These are phyloP conservation scores for Metarhizium robertsii DNA, from an alignment of 2,329 filamentous ascomycete species.

Conservation along the genomic window DNA sequence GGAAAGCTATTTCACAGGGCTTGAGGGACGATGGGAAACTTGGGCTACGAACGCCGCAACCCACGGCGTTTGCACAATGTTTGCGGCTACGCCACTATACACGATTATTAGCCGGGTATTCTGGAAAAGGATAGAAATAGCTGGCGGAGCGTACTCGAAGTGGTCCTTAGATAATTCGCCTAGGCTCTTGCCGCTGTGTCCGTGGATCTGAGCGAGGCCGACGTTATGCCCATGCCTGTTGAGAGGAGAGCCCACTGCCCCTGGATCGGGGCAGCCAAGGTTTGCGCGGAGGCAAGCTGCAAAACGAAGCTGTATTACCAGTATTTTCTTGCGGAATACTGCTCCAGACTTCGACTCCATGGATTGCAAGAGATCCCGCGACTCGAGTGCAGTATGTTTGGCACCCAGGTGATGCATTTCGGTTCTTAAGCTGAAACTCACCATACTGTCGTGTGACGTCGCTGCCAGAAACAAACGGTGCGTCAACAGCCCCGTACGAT, in stretches of 20 bases:
- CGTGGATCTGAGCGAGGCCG: background rate
- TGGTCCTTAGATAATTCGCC: conserved; percentile 17
- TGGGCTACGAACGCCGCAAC: too few species aligned
- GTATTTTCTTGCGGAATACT: background rate
- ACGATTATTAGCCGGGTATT: background rate
- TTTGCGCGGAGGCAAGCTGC: background rate
- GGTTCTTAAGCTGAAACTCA: background rate
- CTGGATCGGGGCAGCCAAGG: background rate
- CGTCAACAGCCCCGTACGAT: too few species aligned
- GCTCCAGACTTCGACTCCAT: background rate
- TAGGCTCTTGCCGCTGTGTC: conserved; percentile 4
- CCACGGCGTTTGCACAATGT: too few species aligned
- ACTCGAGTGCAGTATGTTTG: too few species aligned
- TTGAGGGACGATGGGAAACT: too few species aligned
- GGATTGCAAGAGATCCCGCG: too few species aligned
- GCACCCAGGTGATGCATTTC: background rate
- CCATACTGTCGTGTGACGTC: background rate
- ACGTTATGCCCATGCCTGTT: background rate
- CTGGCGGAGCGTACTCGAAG: conserved; percentile 13
- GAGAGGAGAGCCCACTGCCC: background rate
- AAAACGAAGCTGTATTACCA: background rate
- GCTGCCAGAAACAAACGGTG: too few species aligned
- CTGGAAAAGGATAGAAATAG: background rate
- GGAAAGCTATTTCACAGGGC: too few species aligned
- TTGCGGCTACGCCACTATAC: conserved; percentile 12